Evolutionary conservation across 2,329 filamentous ascomycete species (phyloP).

Genomic region (Sporothrix pseudoabietina): DNA sequence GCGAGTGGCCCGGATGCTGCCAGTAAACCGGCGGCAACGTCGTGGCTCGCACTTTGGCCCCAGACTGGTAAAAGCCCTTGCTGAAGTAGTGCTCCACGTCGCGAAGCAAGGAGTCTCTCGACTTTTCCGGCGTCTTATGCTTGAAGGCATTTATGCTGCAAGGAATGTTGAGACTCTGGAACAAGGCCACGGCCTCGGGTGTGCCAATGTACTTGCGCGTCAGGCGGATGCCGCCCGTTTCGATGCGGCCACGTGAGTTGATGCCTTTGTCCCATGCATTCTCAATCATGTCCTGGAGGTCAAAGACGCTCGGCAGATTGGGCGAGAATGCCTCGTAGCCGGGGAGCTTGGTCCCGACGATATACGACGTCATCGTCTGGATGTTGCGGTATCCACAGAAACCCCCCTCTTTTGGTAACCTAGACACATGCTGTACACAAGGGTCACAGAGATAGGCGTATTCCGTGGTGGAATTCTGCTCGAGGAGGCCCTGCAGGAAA

Average conservation of each 20-base stretch:
- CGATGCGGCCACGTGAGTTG: constrained; percentile 70
- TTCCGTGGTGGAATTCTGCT: constrained; percentile 64
- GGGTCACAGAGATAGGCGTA: constrained; percentile 80
- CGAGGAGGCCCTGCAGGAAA: constrained; percentile 63
- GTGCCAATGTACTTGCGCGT: constrained; percentile 96
- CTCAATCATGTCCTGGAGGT: constrained; percentile 86
- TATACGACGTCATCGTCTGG: constrained; percentile 83
- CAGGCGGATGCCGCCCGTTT: constrained; percentile 84
- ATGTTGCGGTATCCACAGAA: constrained; percentile 97
- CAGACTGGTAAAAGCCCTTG: constrained; percentile 51
- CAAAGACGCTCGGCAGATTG: constrained; percentile 72
- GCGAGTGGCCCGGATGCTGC: constrained; percentile 84
- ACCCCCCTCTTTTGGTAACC: constrained; percentile 76
- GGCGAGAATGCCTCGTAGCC: constrained; percentile 63
- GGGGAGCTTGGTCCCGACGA: constrained; percentile 59
- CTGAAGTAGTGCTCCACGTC: constrained; percentile 76
- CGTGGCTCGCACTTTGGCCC: constrained; percentile 69
- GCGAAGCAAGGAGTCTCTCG: constrained; percentile 62
- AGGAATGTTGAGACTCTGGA: constrained; percentile 68
- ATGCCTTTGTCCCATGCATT: constrained; percentile 84
- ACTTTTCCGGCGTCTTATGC: constrained; percentile 49
- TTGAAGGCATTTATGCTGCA: constrained; percentile 66
- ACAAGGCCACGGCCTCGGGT: constrained; percentile 81
- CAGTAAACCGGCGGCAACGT: constrained; percentile 82
- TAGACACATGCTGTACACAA: constrained; percentile 75